Evolutionary conservation across 2,329 filamentous ascomycete genomes (phyloP), one percentile per base, ranked within the genome.

Genomic region (Elsinoe australis): DNA sequence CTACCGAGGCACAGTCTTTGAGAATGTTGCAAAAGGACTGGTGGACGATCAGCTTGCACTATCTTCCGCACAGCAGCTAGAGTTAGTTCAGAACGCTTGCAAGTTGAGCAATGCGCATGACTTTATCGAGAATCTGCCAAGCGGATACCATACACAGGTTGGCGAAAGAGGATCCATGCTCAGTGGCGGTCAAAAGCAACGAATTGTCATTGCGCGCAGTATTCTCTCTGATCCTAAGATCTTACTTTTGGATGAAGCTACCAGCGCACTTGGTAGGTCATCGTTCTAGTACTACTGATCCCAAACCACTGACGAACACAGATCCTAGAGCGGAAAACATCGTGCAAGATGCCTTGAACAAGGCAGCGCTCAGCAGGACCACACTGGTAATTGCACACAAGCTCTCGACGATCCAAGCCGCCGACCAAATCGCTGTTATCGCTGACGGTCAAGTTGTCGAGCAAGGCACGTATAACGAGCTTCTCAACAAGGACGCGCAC

Each of bases 41-140:
- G 65, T 69, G 51, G 69, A 68, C 67, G 2, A 59, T 34, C 4
- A 46, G 52, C 52, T 65, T 8, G 55, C 57, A 5, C 60, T 81
- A 5, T 56, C 64, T 9, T 56, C 60, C 4, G 69, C 66, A 58
- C 58, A 61, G 3, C 66, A 71, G 7, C 68, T 79, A 22, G 60
- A 57, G 19, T 61, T 75, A 19, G 70, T 76, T 2, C 64, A 69
- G 22, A 59, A 56, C 12, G 75, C 80, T 15, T 73, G 78, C 2
- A 65, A 63, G 9, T 67, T 81, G 21, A 80, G 81, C 0, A 79
- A 83, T 60, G 80, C 67, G 15, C 44, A 85, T 61, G 78, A 84
- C 19, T 78, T 76, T 19, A 80, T 86, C 54, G 64, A 68, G 49
- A 64, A 71, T 1, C 65, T 86, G 12, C 80, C 80, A 0, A 65